Percentiles rank a stretch among this genome's conserved stretches.
Conservation (phyloP, 352 stramenopile genomes). For the Peronospora farinosa region DNA sequence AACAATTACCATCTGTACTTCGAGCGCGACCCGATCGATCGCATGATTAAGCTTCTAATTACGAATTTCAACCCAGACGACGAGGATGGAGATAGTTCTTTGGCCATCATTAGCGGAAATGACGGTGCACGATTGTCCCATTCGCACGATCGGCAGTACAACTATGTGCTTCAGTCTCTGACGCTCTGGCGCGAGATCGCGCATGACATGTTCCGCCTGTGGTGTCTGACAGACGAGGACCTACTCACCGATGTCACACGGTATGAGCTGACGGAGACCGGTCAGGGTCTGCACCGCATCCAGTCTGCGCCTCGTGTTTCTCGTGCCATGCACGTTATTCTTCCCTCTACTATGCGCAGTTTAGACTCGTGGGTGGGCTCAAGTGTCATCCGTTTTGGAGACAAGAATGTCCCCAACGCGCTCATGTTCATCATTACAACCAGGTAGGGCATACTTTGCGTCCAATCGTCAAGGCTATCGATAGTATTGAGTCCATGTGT, state of each 20-base stretch:
- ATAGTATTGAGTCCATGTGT: conserved; percentile 58
- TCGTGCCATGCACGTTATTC: conserved; percentile 92
- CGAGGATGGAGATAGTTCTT: conserved; percentile 69
- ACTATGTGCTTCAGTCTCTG: conserved; percentile 94
- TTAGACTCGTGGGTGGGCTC: conserved; percentile 88
- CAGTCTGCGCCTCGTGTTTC: conserved; percentile 90
- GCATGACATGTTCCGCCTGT: conserved; percentile 96
- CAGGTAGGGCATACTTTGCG: conserved; percentile 87
- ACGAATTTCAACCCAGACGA: conserved; percentile 81
- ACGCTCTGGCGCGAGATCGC: conserved; percentile 94
- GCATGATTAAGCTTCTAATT: conserved; percentile 88
- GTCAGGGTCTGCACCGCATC: conserved; percentile 92
- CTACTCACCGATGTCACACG: conserved; percentile 65
- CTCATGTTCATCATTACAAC: conserved; percentile 98
- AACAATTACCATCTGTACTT: conserved; percentile 97
- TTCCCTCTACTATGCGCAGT: conserved; percentile 72
- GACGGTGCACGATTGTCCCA: conserved; percentile 92
- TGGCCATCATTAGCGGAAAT: conserved; percentile 90
- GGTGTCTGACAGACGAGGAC: conserved; percentile 92
- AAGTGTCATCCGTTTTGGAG: conserved; percentile 94
- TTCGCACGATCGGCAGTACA: conserved; percentile 91
- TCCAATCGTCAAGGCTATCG: conserved; percentile 84
- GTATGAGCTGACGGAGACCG: conserved; percentile 91
- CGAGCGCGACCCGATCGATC: conserved; percentile 94
- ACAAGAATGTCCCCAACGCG: conserved; percentile 97